Base-by-base conservation (phyloP, 2,329 filamentous ascomycete species). In the Claviceps pazoutovae region DNA sequence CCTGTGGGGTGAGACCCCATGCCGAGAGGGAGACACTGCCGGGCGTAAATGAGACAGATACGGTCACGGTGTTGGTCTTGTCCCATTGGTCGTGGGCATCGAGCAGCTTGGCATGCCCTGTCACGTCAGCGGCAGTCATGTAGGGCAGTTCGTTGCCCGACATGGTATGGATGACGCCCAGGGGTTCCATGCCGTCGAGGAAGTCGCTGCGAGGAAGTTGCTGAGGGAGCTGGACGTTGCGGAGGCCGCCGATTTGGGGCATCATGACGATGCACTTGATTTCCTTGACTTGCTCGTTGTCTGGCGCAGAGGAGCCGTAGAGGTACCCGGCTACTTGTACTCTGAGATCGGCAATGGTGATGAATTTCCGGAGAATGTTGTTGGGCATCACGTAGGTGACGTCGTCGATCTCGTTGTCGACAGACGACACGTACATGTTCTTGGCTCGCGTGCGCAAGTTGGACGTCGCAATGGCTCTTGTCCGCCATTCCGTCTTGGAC, bases 311-410 rank as follows among this genome's bases (percentile, higher is more conserved):
- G 46, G 82, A 82, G 58, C 93, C 93, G 65, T 98, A 98, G 0
- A 98, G 78, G 66, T 95, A 98, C 1, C 90, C 93, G 16, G 91
- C 90, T 48, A 98, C 90, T 69, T 98, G 93, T 14, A 97, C 90
- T 47, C 94, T 86, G 52, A 98, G 79, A 72, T 98, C 93, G 46
- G 93, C 86, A 63, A 98, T 94, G 23, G 88, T 93, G 71, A 98
- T 97, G 75, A 98, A 98, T 57, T 88, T 87, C 77, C 95, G 96
- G 61, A 98, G 78, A 48, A 98, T 84, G 67, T 98, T 98, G 79
- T 97, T 98, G 1, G 93, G 93, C 88, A 98, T 96, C 62, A 98
- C 87, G 62, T 97, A 98, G 1, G 91, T 98, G 64, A 87, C 85
- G 61, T 90, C 88, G 54, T 95, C 89, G 57, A 93, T 80, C 51